Evolutionary conservation across 2,329 filamentous ascomycete genomes (phyloP), one percentile per base, ranked within the genome.

Genomic region (Leptographium wingfieldii): DNA sequence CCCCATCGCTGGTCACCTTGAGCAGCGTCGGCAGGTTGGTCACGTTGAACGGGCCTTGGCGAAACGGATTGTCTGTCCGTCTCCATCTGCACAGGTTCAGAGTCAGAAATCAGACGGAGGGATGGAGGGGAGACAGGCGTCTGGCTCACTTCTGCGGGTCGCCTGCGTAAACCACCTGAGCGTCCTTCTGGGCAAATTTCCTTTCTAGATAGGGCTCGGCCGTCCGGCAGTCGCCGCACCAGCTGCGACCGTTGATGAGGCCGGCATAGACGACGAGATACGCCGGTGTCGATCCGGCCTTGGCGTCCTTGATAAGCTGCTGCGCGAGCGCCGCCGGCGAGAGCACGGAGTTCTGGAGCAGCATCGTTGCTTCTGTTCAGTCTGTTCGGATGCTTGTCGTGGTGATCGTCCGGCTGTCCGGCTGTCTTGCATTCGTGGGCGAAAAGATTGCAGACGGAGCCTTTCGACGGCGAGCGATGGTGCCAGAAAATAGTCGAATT

Each of bases 201-300:
- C 27, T 25, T 27, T 31, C 25, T 25, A 58, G 35, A 4, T 29
- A 19, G 9, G 57, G 57, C 57, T 58, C 57, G 57, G 57, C 57
- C 9, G 38, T 35, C 46, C 49, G 48, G 57, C 57, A 58, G 49
- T 58, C 57, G 57, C 57, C 57, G 48, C 57, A 58, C 57, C 57
- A 58, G 57, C 57, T 58, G 49, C 49, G 35, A 25, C 57, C 57
- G 46, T 33, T 16, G 33, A 53, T 33, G 57, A 58, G 57, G 16
- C 57, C 49, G 25, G 57, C 57, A 35, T 58, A 58, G 16, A 58
- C 57, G 14, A 58, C 57, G 31, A 58, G 49, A 10, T 43, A 58
- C 6, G 49, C 16, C 4, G 57, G 57, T 31, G 48, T 2, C 35
- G 48, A 19, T 1, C 31, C 10, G 19, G 31, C n/a, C 6, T 33